A percentile compares a stretch with the other conserved stretches of the same genome.
Conservation (phyloP, 2,329 filamentous ascomycete genomes). For the Trichoderma endophyticum region DNA sequence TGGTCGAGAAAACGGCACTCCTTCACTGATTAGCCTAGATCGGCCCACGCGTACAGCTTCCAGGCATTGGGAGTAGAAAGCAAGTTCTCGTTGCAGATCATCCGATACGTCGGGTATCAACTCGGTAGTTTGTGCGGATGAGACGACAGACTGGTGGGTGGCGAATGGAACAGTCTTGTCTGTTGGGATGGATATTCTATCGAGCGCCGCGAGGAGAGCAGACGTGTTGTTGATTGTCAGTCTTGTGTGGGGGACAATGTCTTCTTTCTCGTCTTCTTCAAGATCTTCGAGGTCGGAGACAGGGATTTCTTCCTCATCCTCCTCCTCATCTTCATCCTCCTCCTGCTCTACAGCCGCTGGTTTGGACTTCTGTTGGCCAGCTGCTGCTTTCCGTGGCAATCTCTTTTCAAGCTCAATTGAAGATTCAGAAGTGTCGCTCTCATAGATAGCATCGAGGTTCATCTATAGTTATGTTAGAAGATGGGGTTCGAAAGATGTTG, state of each 20-base stretch:
- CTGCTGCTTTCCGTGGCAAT: slow-evolving; percentile 47
- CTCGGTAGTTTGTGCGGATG: slow-evolving; percentile 59
- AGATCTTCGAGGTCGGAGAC: slow-evolving; percentile 81
- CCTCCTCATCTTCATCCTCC: slow-evolving; percentile 55
- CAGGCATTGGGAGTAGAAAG: slow-evolving; percentile 88
- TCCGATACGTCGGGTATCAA: slow-evolving; percentile 82
- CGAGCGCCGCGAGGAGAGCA: slow-evolving; percentile 75
- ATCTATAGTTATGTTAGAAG: slow-evolving; percentile 33
- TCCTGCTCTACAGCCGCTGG: slow-evolving; percentile 42
- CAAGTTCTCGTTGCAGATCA: slow-evolving; percentile 86
- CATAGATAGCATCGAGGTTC: slow-evolving; percentile 56
- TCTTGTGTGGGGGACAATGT: slow-evolving; percentile 84
- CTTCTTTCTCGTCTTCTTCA: slow-evolving; percentile 76
- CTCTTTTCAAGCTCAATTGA: slow-evolving; percentile 76
- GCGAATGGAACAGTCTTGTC: slow-evolving; percentile 71
- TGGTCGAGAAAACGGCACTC: slow-evolving; percentile 80
- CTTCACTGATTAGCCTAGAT: slow-evolving; percentile 73
- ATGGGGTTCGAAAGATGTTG: too few species aligned
- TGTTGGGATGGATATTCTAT: slow-evolving; percentile 69
- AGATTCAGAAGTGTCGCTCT: slow-evolving; percentile 64
- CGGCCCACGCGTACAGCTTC: slow-evolving; percentile 74
- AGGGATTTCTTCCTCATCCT: slow-evolving; percentile 83
- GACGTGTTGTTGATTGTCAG: slow-evolving; percentile 97
- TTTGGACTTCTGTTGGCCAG: slow-evolving; percentile 8
- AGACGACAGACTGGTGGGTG: slow-evolving; percentile 74